A percentile compares a stretch with the other conserved stretches of the same genome.
These are phyloP conservation scores for Biscutella laevigata DNA, from an alignment of 441 rosid species.

Conservation along the genomic window DNA sequence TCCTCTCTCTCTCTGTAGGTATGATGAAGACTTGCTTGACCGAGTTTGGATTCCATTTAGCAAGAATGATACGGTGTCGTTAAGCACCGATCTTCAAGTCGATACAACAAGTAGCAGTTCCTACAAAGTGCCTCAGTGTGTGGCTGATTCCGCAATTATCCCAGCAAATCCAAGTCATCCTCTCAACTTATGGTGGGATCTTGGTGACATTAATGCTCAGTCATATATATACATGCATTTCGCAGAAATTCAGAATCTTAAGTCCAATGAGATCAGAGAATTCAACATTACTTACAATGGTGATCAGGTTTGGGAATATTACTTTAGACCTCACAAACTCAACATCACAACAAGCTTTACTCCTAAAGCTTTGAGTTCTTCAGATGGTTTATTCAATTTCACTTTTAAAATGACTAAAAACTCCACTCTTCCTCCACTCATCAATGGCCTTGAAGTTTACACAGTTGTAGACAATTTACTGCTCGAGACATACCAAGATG, in stretches of 20 bases:
- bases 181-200: slow-evolving; percentile 10
- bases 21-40: slow-evolving; percentile 23
- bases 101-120: not conserved
- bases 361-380: slow-evolving; percentile 3
- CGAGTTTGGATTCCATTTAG: slow-evolving; percentile 23
- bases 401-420: slow-evolving; percentile 11
- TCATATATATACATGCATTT: slow-evolving; percentile 34
- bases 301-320: not conserved
- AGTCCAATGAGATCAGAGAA: slow-evolving; percentile 24
- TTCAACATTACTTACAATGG: slow-evolving; percentile 24
- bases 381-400: slow-evolving; percentile 6
- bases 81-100: slow-evolving; percentile 8
- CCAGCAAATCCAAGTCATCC: slow-evolving; percentile 8
- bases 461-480: slow-evolving; percentile 14
- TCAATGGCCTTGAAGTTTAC: slow-evolving; percentile 32
- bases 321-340: slow-evolving; percentile 15
- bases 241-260: slow-evolving; percentile 29
- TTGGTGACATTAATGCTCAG: not conserved
- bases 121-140: slow-evolving; percentile 24
- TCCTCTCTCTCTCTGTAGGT: slow-evolving; percentile 15
- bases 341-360: slow-evolving; percentile 3
- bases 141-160: slow-evolving; percentile 19
- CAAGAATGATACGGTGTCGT: not conserved
- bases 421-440: slow-evolving; percentile 35
- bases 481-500: slow-evolving; percentile 18